Conservation (phyloP, 2,329 filamentous ascomycete genomes). For the Pyrenophora seminiperda region DNA sequence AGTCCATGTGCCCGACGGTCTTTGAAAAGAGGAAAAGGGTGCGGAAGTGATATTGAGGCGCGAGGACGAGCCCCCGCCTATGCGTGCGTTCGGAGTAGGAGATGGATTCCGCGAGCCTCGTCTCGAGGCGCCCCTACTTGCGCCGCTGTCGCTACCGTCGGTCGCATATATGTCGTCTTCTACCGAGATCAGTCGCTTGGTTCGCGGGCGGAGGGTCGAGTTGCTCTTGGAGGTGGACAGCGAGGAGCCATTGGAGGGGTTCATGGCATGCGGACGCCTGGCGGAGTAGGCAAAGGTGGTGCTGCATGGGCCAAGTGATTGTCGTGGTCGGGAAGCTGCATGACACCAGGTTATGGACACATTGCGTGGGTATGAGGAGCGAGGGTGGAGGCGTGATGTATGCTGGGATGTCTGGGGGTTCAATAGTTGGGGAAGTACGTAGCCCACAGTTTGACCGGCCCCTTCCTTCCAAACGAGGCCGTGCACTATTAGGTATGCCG, state of each 20-base stretch:
- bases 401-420: constrained; percentile 17
- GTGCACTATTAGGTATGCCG: constrained; percentile 21
- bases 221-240: constrained; percentile 48
- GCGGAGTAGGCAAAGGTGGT: constrained; percentile 39
- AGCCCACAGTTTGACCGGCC: constrained; percentile 14
- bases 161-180: constrained; percentile 51
- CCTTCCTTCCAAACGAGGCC: constrained; percentile 24
- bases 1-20: constrained; percentile 28
- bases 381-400: constrained; percentile 11
- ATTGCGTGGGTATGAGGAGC: constrained; percentile 22
- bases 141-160: constrained; percentile 40
- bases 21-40: constrained; percentile 35
- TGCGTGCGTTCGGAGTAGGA: constrained; percentile 44
- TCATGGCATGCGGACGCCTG: constrained; percentile 47
- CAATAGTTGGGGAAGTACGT: constrained; percentile 26
- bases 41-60: constrained; percentile 37
- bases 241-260: constrained; percentile 48
- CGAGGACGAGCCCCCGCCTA: constrained; percentile 37
- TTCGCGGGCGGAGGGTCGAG: constrained; percentile 55
- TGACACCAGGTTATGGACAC: constrained; percentile 41
- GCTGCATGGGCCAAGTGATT: constrained; percentile 45
- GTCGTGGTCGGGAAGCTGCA: constrained; percentile 35
- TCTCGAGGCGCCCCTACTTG: constrained; percentile 50
- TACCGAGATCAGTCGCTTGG: constrained; percentile 55
- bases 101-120: constrained; percentile 41